Conservation (phyloP, 2,329 filamentous ascomycete species). For the Pseudopithomyces chartarum region DNA sequence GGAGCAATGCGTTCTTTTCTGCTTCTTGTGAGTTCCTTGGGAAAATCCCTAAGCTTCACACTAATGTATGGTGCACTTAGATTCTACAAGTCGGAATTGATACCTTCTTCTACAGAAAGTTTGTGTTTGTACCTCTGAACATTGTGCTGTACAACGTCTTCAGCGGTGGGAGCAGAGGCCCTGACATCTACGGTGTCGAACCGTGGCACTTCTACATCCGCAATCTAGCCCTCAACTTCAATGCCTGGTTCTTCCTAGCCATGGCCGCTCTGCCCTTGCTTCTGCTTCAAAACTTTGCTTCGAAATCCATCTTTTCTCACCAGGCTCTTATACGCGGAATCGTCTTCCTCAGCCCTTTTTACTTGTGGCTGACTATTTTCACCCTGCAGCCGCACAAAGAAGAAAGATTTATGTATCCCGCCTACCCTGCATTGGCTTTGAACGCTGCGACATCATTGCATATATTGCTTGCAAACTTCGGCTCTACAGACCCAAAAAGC, state of each 20-base stretch:
- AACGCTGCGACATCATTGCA: slow-evolving; percentile 87
- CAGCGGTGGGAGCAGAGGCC: slow-evolving; percentile 74
- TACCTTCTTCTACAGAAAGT: slow-evolving; percentile 81
- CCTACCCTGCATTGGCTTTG: slow-evolving; percentile 85
- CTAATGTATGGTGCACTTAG: slow-evolving; percentile 49
- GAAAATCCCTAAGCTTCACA: background rate
- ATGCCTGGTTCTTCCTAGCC: slow-evolving; percentile 87
- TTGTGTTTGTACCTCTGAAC: slow-evolving; percentile 81
- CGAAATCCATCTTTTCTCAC: slow-evolving; percentile 65
- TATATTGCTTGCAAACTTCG: slow-evolving; percentile 75
- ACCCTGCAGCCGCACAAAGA: slow-evolving; percentile 95
- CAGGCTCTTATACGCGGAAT: slow-evolving; percentile 75
- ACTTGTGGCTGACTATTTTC: slow-evolving; percentile 92
- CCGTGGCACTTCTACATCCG: slow-evolving; percentile 96
- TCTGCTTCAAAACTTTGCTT: slow-evolving; percentile 70
- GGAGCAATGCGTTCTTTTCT: slow-evolving; percentile 70
- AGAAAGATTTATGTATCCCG: slow-evolving; percentile 98
- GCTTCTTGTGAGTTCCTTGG: slow-evolving; percentile 65
- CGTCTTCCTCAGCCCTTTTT: slow-evolving; percentile 83
- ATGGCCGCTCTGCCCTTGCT: slow-evolving; percentile 76
- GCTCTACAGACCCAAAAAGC: slow-evolving; percentile 69
- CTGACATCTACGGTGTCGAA: slow-evolving; percentile 92
- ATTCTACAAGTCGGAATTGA: slow-evolving; percentile 73
- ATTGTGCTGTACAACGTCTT: slow-evolving; percentile 97
- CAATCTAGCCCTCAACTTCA: slow-evolving; percentile 92